Percentiles rank a stretch among this genome's conserved stretches.
Conservation (phyloP, 2,329 filamentous ascomycete species). For the Penicillium fuscoglaucum region DNA sequence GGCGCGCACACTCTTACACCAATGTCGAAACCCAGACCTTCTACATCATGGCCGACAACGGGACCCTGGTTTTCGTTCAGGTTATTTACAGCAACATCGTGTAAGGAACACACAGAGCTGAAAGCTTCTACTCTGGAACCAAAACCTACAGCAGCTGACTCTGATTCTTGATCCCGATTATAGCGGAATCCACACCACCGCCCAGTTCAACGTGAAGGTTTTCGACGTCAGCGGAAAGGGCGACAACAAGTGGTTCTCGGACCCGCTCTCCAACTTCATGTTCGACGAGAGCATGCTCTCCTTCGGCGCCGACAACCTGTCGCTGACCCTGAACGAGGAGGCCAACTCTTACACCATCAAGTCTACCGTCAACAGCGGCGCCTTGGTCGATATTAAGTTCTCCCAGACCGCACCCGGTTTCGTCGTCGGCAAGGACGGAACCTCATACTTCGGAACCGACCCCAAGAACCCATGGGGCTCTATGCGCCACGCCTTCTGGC, state of each 20-base stretch:
- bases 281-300: slow-evolving; percentile 81
- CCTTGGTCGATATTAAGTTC: slow-evolving; percentile 83
- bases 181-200: slow-evolving; percentile 85
- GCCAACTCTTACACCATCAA: slow-evolving; percentile 84
- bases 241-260: slow-evolving; percentile 79
- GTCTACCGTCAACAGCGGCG: slow-evolving; percentile 76
- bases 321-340: slow-evolving; percentile 81
- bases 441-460: slow-evolving; percentile 82
- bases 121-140: not conserved
- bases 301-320: slow-evolving; percentile 84
- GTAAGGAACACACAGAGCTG: slow-evolving; percentile 55
- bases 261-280: slow-evolving; percentile 72
- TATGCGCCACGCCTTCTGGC: slow-evolving; percentile 95
- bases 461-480: slow-evolving; percentile 81
- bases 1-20: slow-evolving; percentile 77
- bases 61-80: slow-evolving; percentile 76
- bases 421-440: slow-evolving; percentile 80
- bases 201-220: slow-evolving; percentile 93
- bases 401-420: slow-evolving; percentile 77
- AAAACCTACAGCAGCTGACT: slow-evolving; percentile 5
- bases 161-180: slow-evolving; percentile 15
- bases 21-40: slow-evolving; percentile 94
- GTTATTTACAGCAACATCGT: slow-evolving; percentile 97
- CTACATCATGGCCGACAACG: slow-evolving; percentile 80
- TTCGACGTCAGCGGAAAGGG: slow-evolving; percentile 73